phyloP scores from a whole-genome alignment of 1,284 basidiomycete genomes.

The Taiwanofungus camphoratus region DNA sequence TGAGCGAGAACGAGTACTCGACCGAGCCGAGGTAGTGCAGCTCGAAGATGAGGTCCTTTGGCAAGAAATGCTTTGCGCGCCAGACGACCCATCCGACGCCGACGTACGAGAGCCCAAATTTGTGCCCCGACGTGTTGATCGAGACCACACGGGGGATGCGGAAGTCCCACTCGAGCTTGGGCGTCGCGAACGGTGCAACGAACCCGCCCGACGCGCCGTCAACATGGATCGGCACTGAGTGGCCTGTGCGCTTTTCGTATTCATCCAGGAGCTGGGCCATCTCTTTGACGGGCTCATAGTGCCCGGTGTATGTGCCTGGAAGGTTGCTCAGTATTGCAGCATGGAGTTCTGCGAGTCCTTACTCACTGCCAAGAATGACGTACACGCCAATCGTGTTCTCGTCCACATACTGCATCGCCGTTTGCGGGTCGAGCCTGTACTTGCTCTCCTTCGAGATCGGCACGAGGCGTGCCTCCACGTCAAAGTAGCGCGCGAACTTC shows the following conservation, averaged over 20 bases:
- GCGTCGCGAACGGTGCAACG: slow-evolving; percentile 78
- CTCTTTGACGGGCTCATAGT: slow-evolving; percentile 88
- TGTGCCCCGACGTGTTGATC: slow-evolving; percentile 87
- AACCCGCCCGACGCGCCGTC: slow-evolving; percentile 82
- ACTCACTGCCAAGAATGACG: slow-evolving; percentile 68
- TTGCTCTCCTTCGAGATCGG: slow-evolving; percentile 71
- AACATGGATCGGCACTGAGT: slow-evolving; percentile 81
- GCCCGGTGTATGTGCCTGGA: slow-evolving; percentile 83
- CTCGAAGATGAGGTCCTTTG: slow-evolving; percentile 91
- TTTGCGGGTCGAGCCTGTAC: slow-evolving; percentile 81
- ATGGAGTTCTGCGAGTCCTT: slow-evolving; percentile 10
- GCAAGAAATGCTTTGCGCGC: slow-evolving; percentile 71
- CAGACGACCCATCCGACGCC: slow-evolving; percentile 90
- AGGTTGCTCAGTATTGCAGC: slow-evolving; percentile 4
- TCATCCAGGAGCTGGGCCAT: slow-evolving; percentile 84
- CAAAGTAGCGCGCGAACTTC: slow-evolving; percentile 91
- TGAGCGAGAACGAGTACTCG: slow-evolving; percentile 82
- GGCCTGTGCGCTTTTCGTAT: slow-evolving; percentile 78
- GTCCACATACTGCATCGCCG: slow-evolving; percentile 83
- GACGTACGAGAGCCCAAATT: slow-evolving; percentile 83
- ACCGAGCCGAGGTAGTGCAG: slow-evolving; percentile 69
- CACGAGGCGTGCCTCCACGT: slow-evolving; percentile 81
- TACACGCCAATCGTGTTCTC: slow-evolving; percentile 89
- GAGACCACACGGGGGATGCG: slow-evolving; percentile 81
- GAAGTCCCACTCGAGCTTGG: slow-evolving; percentile 85